Percentiles rank a stretch among this genome's conserved stretches.
These are phyloP conservation scores for Podaxis sp. DNA, from an alignment of 768 basidiomycete genomes.

Conservation along the genomic window DNA sequence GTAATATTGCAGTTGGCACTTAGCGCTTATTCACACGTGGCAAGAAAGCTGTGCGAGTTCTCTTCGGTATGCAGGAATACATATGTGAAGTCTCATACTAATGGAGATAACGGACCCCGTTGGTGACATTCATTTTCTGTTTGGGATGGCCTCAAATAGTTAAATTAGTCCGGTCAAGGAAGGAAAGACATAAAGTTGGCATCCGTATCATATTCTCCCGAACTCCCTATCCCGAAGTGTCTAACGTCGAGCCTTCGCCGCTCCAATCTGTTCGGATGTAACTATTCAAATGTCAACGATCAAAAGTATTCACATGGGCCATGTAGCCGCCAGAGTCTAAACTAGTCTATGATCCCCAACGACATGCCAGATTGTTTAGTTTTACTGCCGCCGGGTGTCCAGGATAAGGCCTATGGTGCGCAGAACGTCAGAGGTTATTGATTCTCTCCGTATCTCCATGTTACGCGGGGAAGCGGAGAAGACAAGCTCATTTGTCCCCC, in stretches of 20 bases:
- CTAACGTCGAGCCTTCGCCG: neutral
- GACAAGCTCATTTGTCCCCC: neutral
- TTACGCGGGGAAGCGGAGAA: neutral
- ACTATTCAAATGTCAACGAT: too few relatives aligned
- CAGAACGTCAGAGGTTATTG: neutral
- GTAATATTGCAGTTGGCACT: too few relatives aligned
- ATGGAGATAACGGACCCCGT: neutral
- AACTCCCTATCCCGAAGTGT: neutral
- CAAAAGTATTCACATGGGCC: too few relatives aligned
- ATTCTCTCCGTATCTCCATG: neutral
- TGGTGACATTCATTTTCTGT: neutral
- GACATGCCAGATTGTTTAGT: neutral
- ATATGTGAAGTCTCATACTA: too few relatives aligned
- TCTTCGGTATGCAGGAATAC: too few relatives aligned
- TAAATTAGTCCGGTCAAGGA: neutral
- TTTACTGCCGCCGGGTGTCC: neutral
- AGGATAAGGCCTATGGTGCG: neutral
- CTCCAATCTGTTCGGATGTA: too few relatives aligned
- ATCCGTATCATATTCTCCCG: neutral
- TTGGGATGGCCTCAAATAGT: neutral
- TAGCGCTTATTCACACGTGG: too few relatives aligned
- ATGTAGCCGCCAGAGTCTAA: too few relatives aligned
- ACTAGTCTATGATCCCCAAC: neutral
- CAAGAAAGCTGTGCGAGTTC: too few relatives aligned
- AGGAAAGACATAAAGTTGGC: neutral